A percentile compares a stretch with the other conserved stretches of the same genome.
Conservation (phyloP, 345 rosid genomes). For the Syzygium oleosum region DNA sequence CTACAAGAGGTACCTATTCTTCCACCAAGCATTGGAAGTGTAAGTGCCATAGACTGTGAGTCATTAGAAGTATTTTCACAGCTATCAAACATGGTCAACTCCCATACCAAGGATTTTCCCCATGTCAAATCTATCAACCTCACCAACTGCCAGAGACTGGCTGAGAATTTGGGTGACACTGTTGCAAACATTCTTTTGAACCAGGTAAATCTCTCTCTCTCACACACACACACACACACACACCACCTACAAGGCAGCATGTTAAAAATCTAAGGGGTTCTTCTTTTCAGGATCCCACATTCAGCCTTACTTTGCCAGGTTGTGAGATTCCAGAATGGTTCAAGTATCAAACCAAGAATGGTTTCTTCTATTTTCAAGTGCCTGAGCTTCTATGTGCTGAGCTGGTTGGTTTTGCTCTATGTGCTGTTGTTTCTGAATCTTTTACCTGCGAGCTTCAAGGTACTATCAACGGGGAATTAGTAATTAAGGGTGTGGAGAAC, state of each 20-base stretch:
- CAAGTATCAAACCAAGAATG: slow-evolving; percentile 4
- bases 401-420: slow-evolving; percentile 10
- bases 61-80: slow-evolving; percentile 6
- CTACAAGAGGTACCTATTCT: slow-evolving; percentile 11
- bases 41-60: slow-evolving; percentile 1
- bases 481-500: not conserved
- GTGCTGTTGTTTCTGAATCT: not conserved
- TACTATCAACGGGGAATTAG: slow-evolving; percentile 1
- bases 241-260: not conserved
- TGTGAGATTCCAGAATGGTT: not conserved
- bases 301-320: slow-evolving; percentile 6
- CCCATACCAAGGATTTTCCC: slow-evolving; percentile 1
- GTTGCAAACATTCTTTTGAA: slow-evolving; percentile 7
- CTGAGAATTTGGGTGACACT: slow-evolving; percentile 1
- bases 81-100: not conserved
- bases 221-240: no score
- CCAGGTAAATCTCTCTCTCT: not conserved
- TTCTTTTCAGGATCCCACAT: slow-evolving; percentile 2
- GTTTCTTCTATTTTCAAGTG: not conserved
- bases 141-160: slow-evolving; percentile 7
- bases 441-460: not conserved
- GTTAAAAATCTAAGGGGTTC: not conserved
- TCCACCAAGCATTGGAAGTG: slow-evolving; percentile 1
- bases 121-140: not conserved
- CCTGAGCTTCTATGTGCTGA: slow-evolving; percentile 2